phyloP scores from a whole-genome alignment of 305 asterid genomes.

The Fraxinus paxiana region DNA sequence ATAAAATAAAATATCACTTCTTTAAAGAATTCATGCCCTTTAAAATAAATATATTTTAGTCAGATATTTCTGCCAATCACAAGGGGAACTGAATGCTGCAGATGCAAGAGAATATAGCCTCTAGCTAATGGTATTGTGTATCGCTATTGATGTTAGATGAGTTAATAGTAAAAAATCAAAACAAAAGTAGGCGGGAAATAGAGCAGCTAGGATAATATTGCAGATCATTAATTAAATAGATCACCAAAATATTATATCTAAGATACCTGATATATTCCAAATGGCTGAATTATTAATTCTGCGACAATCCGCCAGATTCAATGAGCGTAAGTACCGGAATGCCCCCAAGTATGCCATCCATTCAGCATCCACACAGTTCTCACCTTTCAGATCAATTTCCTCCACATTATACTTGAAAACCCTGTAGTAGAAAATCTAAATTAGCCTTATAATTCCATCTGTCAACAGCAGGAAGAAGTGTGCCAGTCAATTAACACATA shows the following conservation, averaged over 20 bases:
- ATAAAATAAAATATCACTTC: neutral
- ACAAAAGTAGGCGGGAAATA: slow-evolving; percentile 10
- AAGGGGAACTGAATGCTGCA: slow-evolving; percentile 3
- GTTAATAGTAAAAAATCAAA: slow-evolving; percentile 8
- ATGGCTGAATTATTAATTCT: slow-evolving; percentile 69
- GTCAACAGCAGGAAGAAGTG: slow-evolving; percentile 11
- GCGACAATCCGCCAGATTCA: slow-evolving; percentile 69
- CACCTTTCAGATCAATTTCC: slow-evolving; percentile 62
- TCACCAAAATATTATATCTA: neutral
- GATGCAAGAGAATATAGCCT: slow-evolving; percentile 12
- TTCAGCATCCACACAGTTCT: slow-evolving; percentile 76
- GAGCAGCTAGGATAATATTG: neutral
- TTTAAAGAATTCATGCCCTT: slow-evolving; percentile 10
- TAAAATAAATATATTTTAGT: neutral
- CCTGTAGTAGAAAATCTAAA: slow-evolving; percentile 46
- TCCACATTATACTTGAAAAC: slow-evolving; percentile 75
- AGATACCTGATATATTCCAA: slow-evolving; percentile 75
- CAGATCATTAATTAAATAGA: slow-evolving; percentile 12
- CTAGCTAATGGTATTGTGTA: neutral
- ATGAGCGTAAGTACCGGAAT: slow-evolving; percentile 55
- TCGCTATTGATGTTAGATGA: neutral
- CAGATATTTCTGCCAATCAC: neutral
- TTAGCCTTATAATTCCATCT: slow-evolving; percentile 15
- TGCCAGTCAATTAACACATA: slow-evolving; percentile 2
- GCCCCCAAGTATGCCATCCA: slow-evolving; percentile 98